Percentiles rank a stretch among this genome's conserved stretches.
Conservation (phyloP, 2,329 filamentous ascomycete species). For the Falciphora oryzae region DNA sequence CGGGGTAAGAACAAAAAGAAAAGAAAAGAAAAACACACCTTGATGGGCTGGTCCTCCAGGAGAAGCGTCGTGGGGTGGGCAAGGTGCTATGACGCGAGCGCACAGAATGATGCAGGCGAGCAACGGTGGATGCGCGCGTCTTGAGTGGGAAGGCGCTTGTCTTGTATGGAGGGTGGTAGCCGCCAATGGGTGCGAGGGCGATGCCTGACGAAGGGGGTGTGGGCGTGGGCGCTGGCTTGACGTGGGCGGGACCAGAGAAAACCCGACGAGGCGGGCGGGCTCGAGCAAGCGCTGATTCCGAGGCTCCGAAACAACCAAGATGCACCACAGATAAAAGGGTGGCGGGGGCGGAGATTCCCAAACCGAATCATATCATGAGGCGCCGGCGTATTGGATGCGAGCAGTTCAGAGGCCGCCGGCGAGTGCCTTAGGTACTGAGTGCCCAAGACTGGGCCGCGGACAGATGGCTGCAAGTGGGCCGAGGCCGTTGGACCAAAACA, state of each 20-base stretch:
- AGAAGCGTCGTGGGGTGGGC: background rate
- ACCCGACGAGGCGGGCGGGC: background rate
- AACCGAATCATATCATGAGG: conserved; percentile 4
- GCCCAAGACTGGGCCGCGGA: background rate
- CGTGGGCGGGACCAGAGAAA: background rate
- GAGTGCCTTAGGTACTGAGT: background rate
- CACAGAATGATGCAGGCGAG: background rate
- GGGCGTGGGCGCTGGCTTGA: background rate
- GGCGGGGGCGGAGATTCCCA: conserved; percentile 9
- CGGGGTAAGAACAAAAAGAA: background rate
- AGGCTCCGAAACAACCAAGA: conserved; percentile 5
- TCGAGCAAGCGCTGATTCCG: background rate
- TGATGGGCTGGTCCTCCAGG: too few species aligned
- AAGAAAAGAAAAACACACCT: background rate
- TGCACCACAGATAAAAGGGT: conserved; percentile 11
- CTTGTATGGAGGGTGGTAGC: background rate
- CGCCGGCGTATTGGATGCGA: conserved; percentile 4
- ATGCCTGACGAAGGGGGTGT: background rate
- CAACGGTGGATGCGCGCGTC: background rate
- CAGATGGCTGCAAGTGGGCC: background rate
- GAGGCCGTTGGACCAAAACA: conserved; percentile 13
- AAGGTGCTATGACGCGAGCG: background rate
- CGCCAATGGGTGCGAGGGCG: background rate
- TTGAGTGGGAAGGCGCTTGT: background rate
- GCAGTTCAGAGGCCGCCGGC: background rate